Evolutionary conservation across 2,329 filamentous ascomycete genomes (phyloP).

Genomic region (Fusarium concolor): DNA sequence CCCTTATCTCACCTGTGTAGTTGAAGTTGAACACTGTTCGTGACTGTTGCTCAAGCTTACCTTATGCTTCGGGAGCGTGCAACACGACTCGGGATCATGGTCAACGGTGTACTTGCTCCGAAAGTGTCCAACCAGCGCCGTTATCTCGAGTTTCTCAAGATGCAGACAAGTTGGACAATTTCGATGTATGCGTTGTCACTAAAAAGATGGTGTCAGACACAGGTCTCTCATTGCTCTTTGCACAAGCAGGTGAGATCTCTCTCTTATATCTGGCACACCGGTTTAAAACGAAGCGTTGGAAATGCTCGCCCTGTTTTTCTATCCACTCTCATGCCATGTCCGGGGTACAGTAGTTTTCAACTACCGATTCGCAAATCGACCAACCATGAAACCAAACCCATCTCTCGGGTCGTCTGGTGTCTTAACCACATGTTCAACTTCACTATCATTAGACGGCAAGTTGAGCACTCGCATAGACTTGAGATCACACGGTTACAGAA

Average conservation of each 20-base stretch:
- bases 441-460: not conserved
- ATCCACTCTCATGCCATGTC: not conserved
- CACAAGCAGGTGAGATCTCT: slow-evolving; percentile 26
- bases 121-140: slow-evolving; percentile 22
- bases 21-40: not conserved
- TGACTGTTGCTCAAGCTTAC: not conserved
- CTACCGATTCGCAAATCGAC: slow-evolving; percentile 12
- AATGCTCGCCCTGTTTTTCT: slow-evolving; percentile 32
- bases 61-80: slow-evolving; percentile 18
- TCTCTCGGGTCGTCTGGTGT: slow-evolving; percentile 20
- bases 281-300: slow-evolving; percentile 19
- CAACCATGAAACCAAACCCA: slow-evolving; percentile 28
- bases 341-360: slow-evolving; percentile 18
- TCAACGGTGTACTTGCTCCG: slow-evolving; percentile 5
- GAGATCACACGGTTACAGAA: slow-evolving; percentile 21
- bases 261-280: slow-evolving; percentile 31
- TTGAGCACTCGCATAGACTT: slow-evolving; percentile 31
- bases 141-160: slow-evolving; percentile 26
- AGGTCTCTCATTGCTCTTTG: slow-evolving; percentile 14
- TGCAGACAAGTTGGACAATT: slow-evolving; percentile 35
- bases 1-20: not conserved
- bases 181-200: slow-evolving; percentile 38
- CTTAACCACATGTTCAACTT: slow-evolving; percentile 18
- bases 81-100: slow-evolving; percentile 16
- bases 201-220: slow-evolving; percentile 33